Conservation (phyloP, 2,329 filamentous ascomycete genomes). For the Pestalotiopsis sp. region DNA sequence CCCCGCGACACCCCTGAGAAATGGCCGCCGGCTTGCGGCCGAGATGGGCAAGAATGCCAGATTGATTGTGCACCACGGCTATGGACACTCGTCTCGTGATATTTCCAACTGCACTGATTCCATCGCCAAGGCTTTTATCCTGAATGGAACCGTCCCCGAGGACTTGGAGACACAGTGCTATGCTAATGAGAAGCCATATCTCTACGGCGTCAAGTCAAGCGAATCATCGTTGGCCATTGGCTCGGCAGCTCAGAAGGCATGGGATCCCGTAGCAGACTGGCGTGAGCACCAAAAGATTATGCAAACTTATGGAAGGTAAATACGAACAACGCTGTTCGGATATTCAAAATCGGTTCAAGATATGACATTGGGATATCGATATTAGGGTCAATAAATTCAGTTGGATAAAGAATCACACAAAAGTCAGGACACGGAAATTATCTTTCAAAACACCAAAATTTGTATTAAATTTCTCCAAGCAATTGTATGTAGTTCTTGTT, state of each 20-base stretch:
- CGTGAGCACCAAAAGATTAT: constrained; percentile 1
- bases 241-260: background rate
- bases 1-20: constrained; percentile 51
- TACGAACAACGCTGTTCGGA: background rate
- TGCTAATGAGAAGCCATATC: constrained; percentile 51
- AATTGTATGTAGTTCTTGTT: background rate
- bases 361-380: background rate
- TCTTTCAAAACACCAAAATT: background rate
- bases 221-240: background rate
- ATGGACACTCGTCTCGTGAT: constrained; percentile 51
- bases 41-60: constrained; percentile 53
- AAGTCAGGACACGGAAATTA: background rate
- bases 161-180: constrained; percentile 47
- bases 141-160: constrained; percentile 42
- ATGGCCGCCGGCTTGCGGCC: constrained; percentile 43
- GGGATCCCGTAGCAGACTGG: constrained; percentile 4
- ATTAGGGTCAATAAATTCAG: background rate
- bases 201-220: constrained; percentile 34
- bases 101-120: constrained; percentile 47
- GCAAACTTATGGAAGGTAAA: background rate
- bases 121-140: constrained; percentile 42
- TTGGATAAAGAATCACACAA: background rate
- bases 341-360: background rate
- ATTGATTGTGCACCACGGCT: constrained; percentile 51
- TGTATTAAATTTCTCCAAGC: background rate